Evolutionary conservation across 495 filamentous ascomycete species (phyloP).

Genomic region (Penicillium subrubescens): DNA sequence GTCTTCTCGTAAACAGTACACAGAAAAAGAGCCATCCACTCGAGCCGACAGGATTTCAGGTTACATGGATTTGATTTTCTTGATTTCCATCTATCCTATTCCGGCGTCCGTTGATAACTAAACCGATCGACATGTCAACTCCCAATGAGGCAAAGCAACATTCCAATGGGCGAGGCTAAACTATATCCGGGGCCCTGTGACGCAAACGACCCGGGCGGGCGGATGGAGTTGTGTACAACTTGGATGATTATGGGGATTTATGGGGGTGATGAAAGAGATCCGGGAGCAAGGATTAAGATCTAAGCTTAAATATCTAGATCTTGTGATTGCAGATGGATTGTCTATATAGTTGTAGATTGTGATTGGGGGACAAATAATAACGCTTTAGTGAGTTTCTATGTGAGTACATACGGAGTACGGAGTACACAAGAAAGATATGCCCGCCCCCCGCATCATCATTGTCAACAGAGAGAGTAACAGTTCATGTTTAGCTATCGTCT

Average conservation of each 20-base stretch:
- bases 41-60: background rate
- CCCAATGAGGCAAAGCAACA: constrained; percentile 28
- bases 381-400: background rate
- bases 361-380: background rate
- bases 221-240: background rate
- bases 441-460: background rate
- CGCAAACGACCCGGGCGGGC: constrained; percentile 31
- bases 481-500: no score
- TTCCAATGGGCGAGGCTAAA: constrained; percentile 35
- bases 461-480: background rate
- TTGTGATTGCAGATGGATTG: background rate
- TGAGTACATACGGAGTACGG: background rate
- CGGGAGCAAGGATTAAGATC: background rate
- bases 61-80: constrained; percentile 20
- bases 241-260: background rate
- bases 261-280: background rate
- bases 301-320: constrained; percentile 2
- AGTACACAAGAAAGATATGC: background rate
- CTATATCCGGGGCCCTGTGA: constrained; percentile 36
- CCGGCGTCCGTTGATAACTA: background rate
- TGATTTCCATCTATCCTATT: background rate
- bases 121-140: constrained; percentile 30
- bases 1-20: constrained; percentile 1
- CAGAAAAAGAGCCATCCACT: background rate
- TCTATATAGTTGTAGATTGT: background rate